phyloP scores from a whole-genome alignment of 2,329 filamentous ascomycete species.

The Metarhizium sp. region DNA sequence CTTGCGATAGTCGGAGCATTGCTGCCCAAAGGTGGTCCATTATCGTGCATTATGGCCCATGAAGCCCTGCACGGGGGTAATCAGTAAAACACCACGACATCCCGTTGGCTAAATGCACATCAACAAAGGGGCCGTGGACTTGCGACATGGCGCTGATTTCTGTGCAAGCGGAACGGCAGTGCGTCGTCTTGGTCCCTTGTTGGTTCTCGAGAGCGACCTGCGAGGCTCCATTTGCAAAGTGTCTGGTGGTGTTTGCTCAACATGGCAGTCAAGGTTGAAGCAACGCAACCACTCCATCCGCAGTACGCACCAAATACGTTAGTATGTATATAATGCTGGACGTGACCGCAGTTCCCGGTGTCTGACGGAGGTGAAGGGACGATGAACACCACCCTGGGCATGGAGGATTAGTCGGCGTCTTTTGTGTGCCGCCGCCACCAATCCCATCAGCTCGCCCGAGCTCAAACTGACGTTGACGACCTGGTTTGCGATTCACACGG shows the following conservation, averaged over 20 bases:
- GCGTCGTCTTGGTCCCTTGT: background rate
- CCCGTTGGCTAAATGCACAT: background rate
- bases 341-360: too few species aligned
- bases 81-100: background rate
- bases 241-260: too few species aligned
- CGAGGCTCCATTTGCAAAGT: too few species aligned
- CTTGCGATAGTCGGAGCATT: slow-evolving; percentile 8
- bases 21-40: slow-evolving; percentile 9
- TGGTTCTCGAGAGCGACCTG: too few species aligned
- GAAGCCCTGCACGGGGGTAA: background rate
- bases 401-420: background rate
- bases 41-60: background rate
- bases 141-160: background rate
- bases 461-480: background rate
- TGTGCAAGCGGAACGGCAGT: background rate
- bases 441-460: background rate
- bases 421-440: too few species aligned
- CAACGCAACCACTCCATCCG: too few species aligned
- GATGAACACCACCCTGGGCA: too few species aligned
- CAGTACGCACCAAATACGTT: too few species aligned
- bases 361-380: too few species aligned
- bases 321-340: too few species aligned
- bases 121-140: background rate
- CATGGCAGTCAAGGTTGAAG: too few species aligned
- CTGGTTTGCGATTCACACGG: background rate